Conservation (phyloP, 1,139 yeast species). For the Nematodospora anomalae region DNA sequence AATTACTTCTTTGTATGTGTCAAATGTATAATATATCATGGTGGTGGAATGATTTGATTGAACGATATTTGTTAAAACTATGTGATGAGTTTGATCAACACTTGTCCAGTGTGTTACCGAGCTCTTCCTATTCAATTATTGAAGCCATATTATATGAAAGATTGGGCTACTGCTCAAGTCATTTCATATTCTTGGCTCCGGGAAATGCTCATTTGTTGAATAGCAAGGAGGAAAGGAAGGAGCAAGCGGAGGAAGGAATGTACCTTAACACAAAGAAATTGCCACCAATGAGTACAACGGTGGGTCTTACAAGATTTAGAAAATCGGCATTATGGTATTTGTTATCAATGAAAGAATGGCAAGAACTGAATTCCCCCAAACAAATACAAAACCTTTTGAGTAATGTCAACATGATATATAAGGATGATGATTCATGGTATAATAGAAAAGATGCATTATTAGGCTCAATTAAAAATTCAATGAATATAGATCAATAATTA, state of each 20-base stretch:
- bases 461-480: slow-evolving; percentile 28
- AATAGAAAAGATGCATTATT: slow-evolving; percentile 34
- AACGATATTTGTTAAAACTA: slow-evolving; percentile 43
- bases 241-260: slow-evolving; percentile 30
- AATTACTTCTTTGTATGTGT: slow-evolving; percentile 55
- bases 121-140: slow-evolving; percentile 20
- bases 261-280: slow-evolving; percentile 42
- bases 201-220: slow-evolving; percentile 17
- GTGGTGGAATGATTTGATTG: slow-evolving; percentile 53
- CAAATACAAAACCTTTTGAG: slow-evolving; percentile 27
- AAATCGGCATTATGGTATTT: slow-evolving; percentile 81
- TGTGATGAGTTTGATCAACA: slow-evolving; percentile 42
- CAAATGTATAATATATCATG: slow-evolving; percentile 37
- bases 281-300: slow-evolving; percentile 34
- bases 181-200: slow-evolving; percentile 23
- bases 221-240: slow-evolving; percentile 13
- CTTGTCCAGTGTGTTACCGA: slow-evolving; percentile 33
- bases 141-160: slow-evolving; percentile 45
- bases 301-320: slow-evolving; percentile 61
- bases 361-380: slow-evolving; percentile 22
- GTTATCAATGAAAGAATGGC: slow-evolving; percentile 76
- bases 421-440: slow-evolving; percentile 34
- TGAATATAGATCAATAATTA: slow-evolving; percentile 6
- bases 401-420: slow-evolving; percentile 27
- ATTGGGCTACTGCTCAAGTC: slow-evolving; percentile 40